Base-by-base conservation (phyloP, 805 yeast species). In the Torulaspora delbrueckii region DNA sequence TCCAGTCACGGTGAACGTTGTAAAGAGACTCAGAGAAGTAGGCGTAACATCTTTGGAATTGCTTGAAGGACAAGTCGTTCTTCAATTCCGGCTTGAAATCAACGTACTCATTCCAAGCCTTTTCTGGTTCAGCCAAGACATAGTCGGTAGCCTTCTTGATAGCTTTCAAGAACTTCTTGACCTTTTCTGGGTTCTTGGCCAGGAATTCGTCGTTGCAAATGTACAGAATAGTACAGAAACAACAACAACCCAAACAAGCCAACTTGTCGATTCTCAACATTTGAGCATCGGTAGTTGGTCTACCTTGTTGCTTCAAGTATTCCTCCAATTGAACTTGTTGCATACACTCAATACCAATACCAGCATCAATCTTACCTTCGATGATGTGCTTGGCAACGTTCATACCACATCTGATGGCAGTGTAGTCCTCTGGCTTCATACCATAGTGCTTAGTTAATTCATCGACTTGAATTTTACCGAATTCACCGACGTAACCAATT, bases 351-450 rank as follows among this genome's bases (percentile, higher is more conserved):
- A 77, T 74, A 55, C 81, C 81, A 56, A 77, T 71, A 42, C 81
- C 81, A 46, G 79, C 80, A 58, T 77, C 78, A 43, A 77, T 75
- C 52, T 71, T 69, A 30, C 80, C 81, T 42, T 76, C 78, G 42
- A 77, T 72, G 53, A 77, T 76, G 53, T 70, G 71, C 56, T 74
- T 75, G 48, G 81, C 78, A 37, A 77, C 80, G 55, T 77, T 77
- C 81, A 77, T 77, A 45, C 81, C 81, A 52, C 79, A 75, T 61
- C 81, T 69, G 44, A 77, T 77, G 8, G 81, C 79, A 37, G 79
- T 74, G 61, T 77, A 77, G 56, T 77, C 81, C 27, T 65, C 63
- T 10, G 80, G 80, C 18, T 71, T 68, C 79, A 77, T 74, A 23
- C 80, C 80, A 55, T 71, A 76, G 60, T 77, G 76, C 53, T 72